A percentile compares a stretch with the other conserved stretches of the same genome.
Conservation (phyloP, 2,329 filamentous ascomycete genomes). For the Colletotrichum tropicale region DNA sequence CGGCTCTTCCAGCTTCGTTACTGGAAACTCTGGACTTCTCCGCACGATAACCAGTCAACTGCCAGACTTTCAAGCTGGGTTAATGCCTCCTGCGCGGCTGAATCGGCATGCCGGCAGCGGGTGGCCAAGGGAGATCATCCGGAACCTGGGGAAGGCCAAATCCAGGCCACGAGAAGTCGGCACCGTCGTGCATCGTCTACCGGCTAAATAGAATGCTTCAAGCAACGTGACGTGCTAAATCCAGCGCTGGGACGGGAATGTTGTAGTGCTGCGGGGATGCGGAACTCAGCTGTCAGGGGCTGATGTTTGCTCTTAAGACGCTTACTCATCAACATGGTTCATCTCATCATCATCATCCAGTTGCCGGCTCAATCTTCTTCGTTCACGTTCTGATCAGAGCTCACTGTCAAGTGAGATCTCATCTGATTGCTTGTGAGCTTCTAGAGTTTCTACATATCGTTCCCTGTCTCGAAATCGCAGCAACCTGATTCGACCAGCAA, state of each 20-base stretch:
- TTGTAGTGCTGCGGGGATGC: background rate
- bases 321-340: background rate
- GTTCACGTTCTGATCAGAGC: background rate
- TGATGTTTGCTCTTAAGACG: background rate
- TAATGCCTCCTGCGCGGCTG: background rate
- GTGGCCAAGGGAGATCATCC: background rate
- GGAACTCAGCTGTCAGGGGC: background rate
- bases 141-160: background rate
- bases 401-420: background rate
- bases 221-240: background rate
- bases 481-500: background rate
- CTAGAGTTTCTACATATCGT: background rate
- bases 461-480: background rate
- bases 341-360: background rate
- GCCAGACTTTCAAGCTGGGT: background rate
- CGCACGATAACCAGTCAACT: background rate
- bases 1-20: background rate
- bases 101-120: background rate
- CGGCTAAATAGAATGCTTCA: conserved; percentile 2
- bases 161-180: background rate
- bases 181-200: background rate
- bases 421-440: background rate
- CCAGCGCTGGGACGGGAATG: background rate
- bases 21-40: background rate
- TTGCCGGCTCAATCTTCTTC: background rate